Base-by-base conservation (phyloP, 495 filamentous ascomycete genomes). In the Penicillium silybi region DNA sequence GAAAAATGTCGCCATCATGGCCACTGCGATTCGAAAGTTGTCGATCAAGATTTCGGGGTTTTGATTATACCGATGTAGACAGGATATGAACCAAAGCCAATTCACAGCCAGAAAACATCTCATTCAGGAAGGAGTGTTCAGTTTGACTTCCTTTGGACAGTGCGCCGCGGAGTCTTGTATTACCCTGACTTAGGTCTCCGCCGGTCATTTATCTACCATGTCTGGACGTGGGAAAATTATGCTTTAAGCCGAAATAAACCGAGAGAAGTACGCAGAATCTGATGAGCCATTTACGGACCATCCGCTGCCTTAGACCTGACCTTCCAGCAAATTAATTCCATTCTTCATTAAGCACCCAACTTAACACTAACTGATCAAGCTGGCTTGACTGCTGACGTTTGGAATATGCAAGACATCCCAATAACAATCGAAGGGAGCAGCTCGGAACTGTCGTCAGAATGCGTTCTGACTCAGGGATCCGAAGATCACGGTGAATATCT, bases 1-100 rank as follows among this genome's bases (percentile, higher is more conserved):
- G 27, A 66, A 58, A 39, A 64, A 66, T 48, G 55, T 71, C 20
- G 48, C 41, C 10, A 43, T 58, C 18, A 64, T 69, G 46, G 55
- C 61, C 6, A 39, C 43, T 34, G 66, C 59, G 5, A 53, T 71
- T 44, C 45, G 62, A 8, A 68, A 68, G 19, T 19, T 67, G 22
- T 48, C 55, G 6, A 53, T 55, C 18, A 57, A 59, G 49, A 54
- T 56, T 4, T 53, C 48, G 26, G 49, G 49, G 7, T 42, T 48
- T 56, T 63, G 43, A 59, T 7, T 1, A 19, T 16, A n/a, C 15
- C 16, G 6, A 7, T 18, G 37, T 39, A 39, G 6, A 18, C 10
- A 16, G 2, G 7, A 2, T 6, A 6, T 19, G 4, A 5, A 7
- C n/a, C 37, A 39, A 32, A 17, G n/a, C 8, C 15, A 4, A 39